Evolutionary conservation across 495 filamentous ascomycete genomes (phyloP), one percentile per base, ranked within the genome.

Genomic region (Barbatosphaeria neglecta): DNA sequence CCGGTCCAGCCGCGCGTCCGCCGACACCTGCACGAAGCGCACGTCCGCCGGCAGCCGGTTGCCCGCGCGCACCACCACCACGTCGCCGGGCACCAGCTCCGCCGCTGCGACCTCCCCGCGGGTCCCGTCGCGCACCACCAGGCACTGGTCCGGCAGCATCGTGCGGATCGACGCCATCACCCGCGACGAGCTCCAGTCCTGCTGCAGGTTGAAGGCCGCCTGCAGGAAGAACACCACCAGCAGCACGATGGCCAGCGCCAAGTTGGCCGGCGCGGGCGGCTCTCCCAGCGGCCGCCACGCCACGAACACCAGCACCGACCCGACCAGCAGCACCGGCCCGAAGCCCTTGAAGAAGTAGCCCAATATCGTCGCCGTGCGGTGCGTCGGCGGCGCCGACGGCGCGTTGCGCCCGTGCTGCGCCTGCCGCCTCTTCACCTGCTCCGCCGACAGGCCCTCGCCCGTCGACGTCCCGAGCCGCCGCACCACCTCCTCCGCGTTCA

Each of bases 301-400:
- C 37, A 86, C 56, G 52, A 84, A 82, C 42, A 85, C 77, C 5
- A 87, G 68, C 22, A 84, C 71, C 20, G 70, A 64, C 13, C 79
- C 81, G 24, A 77, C 56, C 5, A 83, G 64, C 6, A 86, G 72
- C 22, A 86, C 33, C 3, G 76, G 69, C 3, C 83, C 80, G 51
- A 86, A 86, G 18, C 83, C 83, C 43, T 76, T 78, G 56, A 85
- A 87, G 57, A 86, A 74, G 56, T 87, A 87, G 18, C 72, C 72
- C 6, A 86, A 65, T 19, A 76, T 72, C 50, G 78, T 76, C 37
- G 66, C 64, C 43, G 79, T 48, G 19, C 69, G 71, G 43, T 70
- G 75, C 13, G 80, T 80, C 1, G 74, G 61, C 24, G 78, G 76
- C 0, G 75, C 73, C 13, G 78, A 70, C 22, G 77, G 75, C 6